Evolutionary conservation across 257 asterid species (phyloP).

Genomic region (Lantana camara): DNA sequence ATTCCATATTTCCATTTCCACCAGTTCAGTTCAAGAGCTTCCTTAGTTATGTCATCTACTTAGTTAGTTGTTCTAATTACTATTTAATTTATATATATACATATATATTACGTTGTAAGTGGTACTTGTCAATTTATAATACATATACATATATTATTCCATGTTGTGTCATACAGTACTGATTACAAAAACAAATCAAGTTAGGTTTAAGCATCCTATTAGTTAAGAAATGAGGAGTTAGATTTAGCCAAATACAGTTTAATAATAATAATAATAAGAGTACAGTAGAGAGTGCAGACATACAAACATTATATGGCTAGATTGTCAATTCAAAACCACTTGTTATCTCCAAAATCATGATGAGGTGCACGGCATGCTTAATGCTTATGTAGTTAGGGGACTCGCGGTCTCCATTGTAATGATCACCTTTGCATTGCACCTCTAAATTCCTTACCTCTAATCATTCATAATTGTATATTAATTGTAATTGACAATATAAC

Average conservation of each 20-base stretch:
- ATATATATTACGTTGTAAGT: constrained; percentile 21
- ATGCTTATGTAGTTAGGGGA: constrained; percentile 44
- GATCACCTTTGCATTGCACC: constrained; percentile 29
- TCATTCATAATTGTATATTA: constrained; percentile 31
- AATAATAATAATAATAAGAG: no score
- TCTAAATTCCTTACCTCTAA: constrained; percentile 27
- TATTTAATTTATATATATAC: constrained; percentile 15
- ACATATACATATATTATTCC: constrained; percentile 27
- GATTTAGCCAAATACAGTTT: no score
- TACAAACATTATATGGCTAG: constrained; percentile 15
- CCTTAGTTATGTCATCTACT: background rate
- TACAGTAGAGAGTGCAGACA: background rate
- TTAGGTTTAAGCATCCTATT: no score
- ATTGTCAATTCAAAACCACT: constrained; percentile 32
- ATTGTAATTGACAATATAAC: constrained; percentile 32
- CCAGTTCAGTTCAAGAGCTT: no score
- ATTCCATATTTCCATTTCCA: no score
- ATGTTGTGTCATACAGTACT: constrained; percentile 32
- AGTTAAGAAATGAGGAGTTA: no score
- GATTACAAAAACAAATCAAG: no score
- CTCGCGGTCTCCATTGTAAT: constrained; percentile 32
- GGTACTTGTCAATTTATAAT: constrained; percentile 10
- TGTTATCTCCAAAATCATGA: constrained; percentile 35
- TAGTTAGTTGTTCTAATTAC: background rate
- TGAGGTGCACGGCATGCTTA: constrained; percentile 33